Evolutionary conservation across 176 grass and related monocot species (phyloP).

Genomic region (Aegilops longissima): DNA sequence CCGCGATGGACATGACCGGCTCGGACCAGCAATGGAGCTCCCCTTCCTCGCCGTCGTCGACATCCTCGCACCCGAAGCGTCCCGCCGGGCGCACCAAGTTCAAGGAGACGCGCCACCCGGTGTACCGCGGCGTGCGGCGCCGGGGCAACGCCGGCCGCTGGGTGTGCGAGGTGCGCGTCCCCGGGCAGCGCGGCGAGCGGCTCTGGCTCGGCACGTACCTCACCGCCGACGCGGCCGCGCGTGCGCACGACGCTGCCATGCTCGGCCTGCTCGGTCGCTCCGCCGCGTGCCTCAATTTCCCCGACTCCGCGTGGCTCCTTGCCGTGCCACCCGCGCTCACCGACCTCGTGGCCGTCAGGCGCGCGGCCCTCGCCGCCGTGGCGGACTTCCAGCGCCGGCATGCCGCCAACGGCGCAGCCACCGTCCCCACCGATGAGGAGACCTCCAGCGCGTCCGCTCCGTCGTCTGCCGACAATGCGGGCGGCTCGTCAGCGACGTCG

Average conservation of each 20-base stretch:
- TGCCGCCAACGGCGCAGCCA: not conserved
- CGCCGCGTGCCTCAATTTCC: constrained; percentile 53
- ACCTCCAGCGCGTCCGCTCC: not conserved
- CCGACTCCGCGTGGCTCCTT: constrained; percentile 54
- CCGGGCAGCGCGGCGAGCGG: constrained; percentile 39
- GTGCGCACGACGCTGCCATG: constrained; percentile 69
- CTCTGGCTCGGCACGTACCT: constrained; percentile 84
- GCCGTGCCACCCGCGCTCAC: constrained; percentile 22
- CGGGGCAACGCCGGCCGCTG: constrained; percentile 50
- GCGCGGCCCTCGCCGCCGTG: constrained; percentile 45
- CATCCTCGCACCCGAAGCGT: constrained; percentile 40
- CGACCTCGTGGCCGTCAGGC: constrained; percentile 26
- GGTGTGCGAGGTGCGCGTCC: constrained; percentile 82
- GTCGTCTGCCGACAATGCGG: not conserved
- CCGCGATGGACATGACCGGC: constrained; percentile 22
- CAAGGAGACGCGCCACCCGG: constrained; percentile 81
- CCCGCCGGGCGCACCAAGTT: constrained; percentile 80
- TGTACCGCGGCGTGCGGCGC: constrained; percentile 70
- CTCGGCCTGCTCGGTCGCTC: constrained; percentile 43
- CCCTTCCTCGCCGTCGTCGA: not conserved
- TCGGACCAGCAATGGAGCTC: constrained; percentile 18
- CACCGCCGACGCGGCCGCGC: constrained; percentile 59
- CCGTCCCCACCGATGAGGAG: not conserved
- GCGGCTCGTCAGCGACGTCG: not conserved
- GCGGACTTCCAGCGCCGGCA: constrained; percentile 19